Base-by-base conservation (phyloP, 768 basidiomycete genomes). In the Boletus tomentosulus region DNA sequence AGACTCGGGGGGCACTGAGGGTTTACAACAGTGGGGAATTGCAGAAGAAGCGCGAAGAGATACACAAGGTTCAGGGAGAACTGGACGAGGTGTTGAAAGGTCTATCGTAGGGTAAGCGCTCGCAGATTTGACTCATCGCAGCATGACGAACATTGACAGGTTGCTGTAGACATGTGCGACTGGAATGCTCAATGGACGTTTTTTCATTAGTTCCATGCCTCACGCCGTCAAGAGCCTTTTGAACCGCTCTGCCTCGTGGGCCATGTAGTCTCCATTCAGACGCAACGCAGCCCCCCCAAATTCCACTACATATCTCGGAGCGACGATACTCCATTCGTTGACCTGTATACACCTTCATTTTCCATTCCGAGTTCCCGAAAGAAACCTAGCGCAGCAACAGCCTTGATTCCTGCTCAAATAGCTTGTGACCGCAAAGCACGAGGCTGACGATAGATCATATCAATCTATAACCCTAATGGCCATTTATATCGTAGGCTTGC, bases 1-100 rank as follows among this genome's bases (percentile, higher is more conserved):
- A 82, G 58, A 77, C 84, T 8, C 76, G 87, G 50, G 73, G 74
- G 1, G 82, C 77, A n/a, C 71, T 90, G 48, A 60, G 69, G 65
- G 65, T 84, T 8, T 46, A 59, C 51, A 64, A 63, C 39, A 64
- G 64, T 0, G 82, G 76, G 5, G 81, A 79, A 34, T 71, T 84
- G 34, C 82, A 81, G 45, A 67, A 63, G 8, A 75, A 83, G 68
- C 86, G 77, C 5, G 68, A 62, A 10, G 73, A 74, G 48, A 75
- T 90, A 47, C 86, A 88, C 47, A 73, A 71, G 10, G 64, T 84
- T n/a, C 74, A 84, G 48, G 69, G 65, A 27, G 71, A 78, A 55
- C 70, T 86, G 24, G 84, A 86, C 54, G 80, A 83, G 12, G 64
- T 86, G 6, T 25, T 72, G 38, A 58, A 65, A 33, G 76, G 76